Percentiles rank a stretch among this genome's conserved stretches.
Conservation (phyloP, 1,284 basidiomycete species). For the Cystobasidiaceae sp. region DNA sequence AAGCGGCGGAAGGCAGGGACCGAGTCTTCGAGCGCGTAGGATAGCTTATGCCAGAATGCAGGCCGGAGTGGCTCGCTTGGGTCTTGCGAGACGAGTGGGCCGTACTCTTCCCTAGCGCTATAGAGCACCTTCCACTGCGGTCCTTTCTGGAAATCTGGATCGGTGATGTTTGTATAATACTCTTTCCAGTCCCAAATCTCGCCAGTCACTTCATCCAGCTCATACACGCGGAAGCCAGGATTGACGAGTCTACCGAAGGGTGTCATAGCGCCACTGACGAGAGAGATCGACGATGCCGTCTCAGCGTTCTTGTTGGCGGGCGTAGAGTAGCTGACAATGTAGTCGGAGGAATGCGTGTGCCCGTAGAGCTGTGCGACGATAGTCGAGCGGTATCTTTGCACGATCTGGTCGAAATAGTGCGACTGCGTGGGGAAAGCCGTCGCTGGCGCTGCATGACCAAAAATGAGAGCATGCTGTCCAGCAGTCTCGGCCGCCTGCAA, state of each 20-base stretch:
- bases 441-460: constrained; percentile 53
- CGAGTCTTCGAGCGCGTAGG: constrained; percentile 55
- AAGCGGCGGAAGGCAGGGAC: constrained; percentile 53
- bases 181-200: constrained; percentile 54
- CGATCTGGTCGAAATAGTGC: constrained; percentile 52
- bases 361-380: constrained; percentile 54
- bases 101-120: constrained; percentile 54
- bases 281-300: constrained; percentile 54
- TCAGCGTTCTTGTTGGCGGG: constrained; percentile 51
- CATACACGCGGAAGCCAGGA: constrained; percentile 55
- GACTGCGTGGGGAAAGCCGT: constrained; percentile 26
- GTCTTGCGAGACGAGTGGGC: constrained; percentile 28
- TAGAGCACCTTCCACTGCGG: constrained; percentile 58
- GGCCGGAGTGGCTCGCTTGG: constrained; percentile 47
- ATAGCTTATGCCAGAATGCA: constrained; percentile 60
- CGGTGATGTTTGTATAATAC: constrained; percentile 46
- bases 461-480: constrained; percentile 55
- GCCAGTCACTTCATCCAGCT: constrained; percentile 55
- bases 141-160: constrained; percentile 38
- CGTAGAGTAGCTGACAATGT: constrained; percentile 58
- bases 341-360: constrained; percentile 54
- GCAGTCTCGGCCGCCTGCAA: constrained; percentile 56
- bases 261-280: constrained; percentile 56
- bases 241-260: constrained; percentile 54
- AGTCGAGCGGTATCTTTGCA: constrained; percentile 57